Conservation (phyloP, 192 early-diverging fungal genomes). For the Rhizophagus sp. region DNA sequence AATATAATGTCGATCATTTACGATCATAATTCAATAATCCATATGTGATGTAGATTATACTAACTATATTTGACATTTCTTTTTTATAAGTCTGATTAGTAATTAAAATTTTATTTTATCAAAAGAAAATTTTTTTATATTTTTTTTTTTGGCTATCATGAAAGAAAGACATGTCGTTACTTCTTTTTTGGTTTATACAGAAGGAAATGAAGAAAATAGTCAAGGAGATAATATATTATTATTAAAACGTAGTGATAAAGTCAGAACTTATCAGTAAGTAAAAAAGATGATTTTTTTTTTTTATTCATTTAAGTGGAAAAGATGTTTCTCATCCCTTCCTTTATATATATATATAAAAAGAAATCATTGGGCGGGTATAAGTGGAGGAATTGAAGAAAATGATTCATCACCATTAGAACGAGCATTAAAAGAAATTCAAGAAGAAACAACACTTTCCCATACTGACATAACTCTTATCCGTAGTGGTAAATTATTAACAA, state of each 20-base stretch:
- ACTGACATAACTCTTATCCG: slow-evolving; percentile 5
- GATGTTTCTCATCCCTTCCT: neutral
- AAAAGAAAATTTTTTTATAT: too few species aligned
- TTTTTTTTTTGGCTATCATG: neutral
- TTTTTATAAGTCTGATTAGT: too few species aligned
- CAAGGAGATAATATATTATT: slow-evolving; percentile 15
- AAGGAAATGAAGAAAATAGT: neutral
- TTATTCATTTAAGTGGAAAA: neutral
- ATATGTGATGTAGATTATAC: too few species aligned
- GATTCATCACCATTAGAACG: slow-evolving; percentile 17
- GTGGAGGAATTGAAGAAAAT: slow-evolving; percentile 12
- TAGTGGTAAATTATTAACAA: slow-evolving; percentile 12
- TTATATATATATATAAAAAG: neutral
- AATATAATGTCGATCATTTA: too few species aligned
- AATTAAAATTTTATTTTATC: too few species aligned
- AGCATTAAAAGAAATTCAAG: slow-evolving; percentile 20
- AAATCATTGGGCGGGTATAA: slow-evolving; percentile 22
- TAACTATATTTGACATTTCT: too few species aligned
- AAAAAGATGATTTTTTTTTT: too few species aligned
- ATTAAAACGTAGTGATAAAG: slow-evolving; percentile 21
- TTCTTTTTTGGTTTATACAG: slow-evolving; percentile 5
- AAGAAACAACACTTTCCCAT: slow-evolving; percentile 6
- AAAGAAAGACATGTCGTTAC: slow-evolving; percentile 5
- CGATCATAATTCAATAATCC: too few species aligned
- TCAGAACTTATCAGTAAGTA: slow-evolving; percentile 8